These are phyloP conservation scores for Aspergillus campestris DNA, from an alignment of 495 filamentous ascomycete genomes.

Conservation along the genomic window DNA sequence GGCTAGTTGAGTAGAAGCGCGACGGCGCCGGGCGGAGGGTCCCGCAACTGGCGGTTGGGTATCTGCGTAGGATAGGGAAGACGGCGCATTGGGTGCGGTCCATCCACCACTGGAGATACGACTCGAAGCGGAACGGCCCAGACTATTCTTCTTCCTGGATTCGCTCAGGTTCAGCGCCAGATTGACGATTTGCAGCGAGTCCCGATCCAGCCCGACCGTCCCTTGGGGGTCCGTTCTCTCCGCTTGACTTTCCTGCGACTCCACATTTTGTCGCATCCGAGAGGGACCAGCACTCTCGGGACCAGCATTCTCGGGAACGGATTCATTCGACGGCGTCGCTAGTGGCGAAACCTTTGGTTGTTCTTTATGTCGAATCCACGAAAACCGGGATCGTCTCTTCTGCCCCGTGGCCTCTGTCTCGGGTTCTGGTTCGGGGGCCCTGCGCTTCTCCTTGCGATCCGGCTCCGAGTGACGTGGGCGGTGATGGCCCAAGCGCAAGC, in stretches of 20 bases:
- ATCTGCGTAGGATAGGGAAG: slow-evolving; percentile 32
- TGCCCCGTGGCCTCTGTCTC: slow-evolving; percentile 23
- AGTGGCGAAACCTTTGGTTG: slow-evolving; percentile 14
- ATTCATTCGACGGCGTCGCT: slow-evolving; percentile 1
- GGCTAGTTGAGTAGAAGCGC: slow-evolving; percentile 9
- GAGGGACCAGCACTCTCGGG: not conserved
- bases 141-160: slow-evolving; percentile 52
- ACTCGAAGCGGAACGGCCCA: slow-evolving; percentile 17
- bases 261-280: not conserved
- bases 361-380: slow-evolving; percentile 29
- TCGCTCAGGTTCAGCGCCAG: slow-evolving; percentile 85
- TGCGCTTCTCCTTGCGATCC: slow-evolving; percentile 24
- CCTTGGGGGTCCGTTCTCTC: slow-evolving; percentile 8
- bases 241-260: slow-evolving; percentile 4
- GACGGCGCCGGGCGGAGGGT: slow-evolving; percentile 9
- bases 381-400: slow-evolving; percentile 35
- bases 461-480: slow-evolving; percentile 19
- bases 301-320: not conserved
- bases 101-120: slow-evolving; percentile 40
- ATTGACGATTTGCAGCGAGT: slow-evolving; percentile 81
- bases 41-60: slow-evolving; percentile 11
- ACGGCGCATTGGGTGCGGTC: slow-evolving; percentile 40
- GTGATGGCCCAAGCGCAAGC: slow-evolving; percentile 18
- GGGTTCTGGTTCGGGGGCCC: slow-evolving; percentile 22
- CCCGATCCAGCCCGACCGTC: slow-evolving; percentile 47